A percentile compares a stretch with the other conserved stretches of the same genome.
Conservation (phyloP, 495 filamentous ascomycete species). For the Bombardia bombarda region DNA sequence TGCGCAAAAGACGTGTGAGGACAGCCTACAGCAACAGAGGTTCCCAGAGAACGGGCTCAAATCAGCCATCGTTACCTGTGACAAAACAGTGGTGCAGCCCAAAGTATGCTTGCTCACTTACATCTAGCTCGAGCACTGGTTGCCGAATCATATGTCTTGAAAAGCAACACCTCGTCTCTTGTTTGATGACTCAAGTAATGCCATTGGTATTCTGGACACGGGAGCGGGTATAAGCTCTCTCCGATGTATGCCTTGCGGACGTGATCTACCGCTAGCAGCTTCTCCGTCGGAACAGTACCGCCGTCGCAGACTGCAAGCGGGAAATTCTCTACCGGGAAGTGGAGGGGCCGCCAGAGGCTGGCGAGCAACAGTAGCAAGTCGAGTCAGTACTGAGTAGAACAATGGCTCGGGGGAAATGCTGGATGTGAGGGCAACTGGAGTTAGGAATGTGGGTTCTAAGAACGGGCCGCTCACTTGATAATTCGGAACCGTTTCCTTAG, state of each 20-base stretch:
- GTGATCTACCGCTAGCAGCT: constrained; percentile 1
- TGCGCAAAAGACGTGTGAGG: neutral
- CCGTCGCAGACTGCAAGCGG: constrained; percentile 6
- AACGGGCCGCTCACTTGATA: constrained; percentile 2
- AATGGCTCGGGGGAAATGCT: neutral
- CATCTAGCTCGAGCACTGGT: neutral
- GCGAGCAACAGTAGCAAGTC: neutral
- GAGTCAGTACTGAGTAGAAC: too few relatives aligned
- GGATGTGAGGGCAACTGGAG: too few relatives aligned
- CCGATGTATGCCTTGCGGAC: constrained; percentile 3
- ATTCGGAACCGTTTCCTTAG: constrained; percentile 2
- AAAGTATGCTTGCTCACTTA: too few relatives aligned
- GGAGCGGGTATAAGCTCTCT: constrained; percentile 1
- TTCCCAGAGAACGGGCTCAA: neutral
- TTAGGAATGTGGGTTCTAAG: neutral
- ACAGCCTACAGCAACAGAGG: too few relatives aligned
- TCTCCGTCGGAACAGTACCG: neutral
- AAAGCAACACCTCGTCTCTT: constrained; percentile 2
- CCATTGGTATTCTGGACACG: neutral
- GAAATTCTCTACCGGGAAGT: neutral
- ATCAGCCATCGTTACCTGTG: neutral
- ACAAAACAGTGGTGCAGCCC: neutral
- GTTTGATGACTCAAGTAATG: constrained; percentile 1
- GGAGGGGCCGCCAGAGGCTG: constrained; percentile 3
- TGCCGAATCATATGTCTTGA: constrained; percentile 5